phyloP scores from a whole-genome alignment of 805 yeast genomes.

The Kazachstania africana region DNA sequence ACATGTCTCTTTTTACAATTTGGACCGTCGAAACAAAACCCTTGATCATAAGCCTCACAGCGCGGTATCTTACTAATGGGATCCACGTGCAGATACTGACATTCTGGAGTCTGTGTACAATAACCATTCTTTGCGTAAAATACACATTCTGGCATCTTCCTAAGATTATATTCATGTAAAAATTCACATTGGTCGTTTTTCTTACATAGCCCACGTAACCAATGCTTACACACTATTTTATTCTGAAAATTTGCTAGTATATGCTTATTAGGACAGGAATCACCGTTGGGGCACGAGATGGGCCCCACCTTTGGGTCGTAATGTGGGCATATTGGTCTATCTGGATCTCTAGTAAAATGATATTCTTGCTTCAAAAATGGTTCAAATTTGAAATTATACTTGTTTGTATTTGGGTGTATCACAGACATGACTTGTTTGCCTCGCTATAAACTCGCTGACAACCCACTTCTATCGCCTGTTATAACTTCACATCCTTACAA shows the following conservation, averaged over 20 bases:
- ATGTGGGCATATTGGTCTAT: constrained; percentile 62
- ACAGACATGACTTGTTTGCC: too few relatives aligned
- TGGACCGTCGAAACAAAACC: constrained; percentile 91
- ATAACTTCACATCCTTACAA: too few relatives aligned
- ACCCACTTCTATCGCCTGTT: too few relatives aligned
- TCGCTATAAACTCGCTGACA: too few relatives aligned
- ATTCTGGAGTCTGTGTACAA: constrained; percentile 89
- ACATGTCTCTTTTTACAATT: constrained; percentile 73
- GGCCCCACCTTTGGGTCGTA: constrained; percentile 39
- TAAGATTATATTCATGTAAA: constrained; percentile 83
- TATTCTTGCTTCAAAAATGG: constrained; percentile 71
- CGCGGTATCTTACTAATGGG: constrained; percentile 82
- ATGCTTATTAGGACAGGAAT: constrained; percentile 80
- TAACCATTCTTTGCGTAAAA: constrained; percentile 69
- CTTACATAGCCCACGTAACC: constrained; percentile 95
- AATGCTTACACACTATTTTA: constrained; percentile 92
- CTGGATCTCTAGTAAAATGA: constrained; percentile 76
- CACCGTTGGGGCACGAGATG: constrained; percentile 68
- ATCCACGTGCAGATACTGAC: constrained; percentile 84
- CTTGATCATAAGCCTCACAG: constrained; percentile 71
- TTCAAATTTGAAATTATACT: constrained; percentile 57
- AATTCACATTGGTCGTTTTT: constrained; percentile 95
- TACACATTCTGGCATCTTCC: constrained; percentile 95
- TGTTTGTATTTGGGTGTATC: constrained; percentile 30
- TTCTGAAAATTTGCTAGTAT: constrained; percentile 52